Conservation (phyloP, 2,329 filamentous ascomycete species). For the Sporothrix dimorphospora region DNA sequence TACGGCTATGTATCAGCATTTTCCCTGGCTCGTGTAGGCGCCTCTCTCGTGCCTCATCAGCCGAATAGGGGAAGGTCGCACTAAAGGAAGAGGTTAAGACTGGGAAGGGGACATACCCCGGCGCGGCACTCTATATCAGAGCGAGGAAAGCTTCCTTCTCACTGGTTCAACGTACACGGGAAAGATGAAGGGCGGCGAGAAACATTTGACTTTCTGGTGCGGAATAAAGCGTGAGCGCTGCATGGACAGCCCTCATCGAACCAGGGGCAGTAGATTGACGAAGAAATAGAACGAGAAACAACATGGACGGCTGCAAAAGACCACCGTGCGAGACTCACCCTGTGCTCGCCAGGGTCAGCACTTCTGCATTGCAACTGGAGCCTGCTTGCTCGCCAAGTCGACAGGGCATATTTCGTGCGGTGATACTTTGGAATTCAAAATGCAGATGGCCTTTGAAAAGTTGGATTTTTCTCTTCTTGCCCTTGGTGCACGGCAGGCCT, state of each 20-base stretch:
- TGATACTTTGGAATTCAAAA: constrained; percentile 19
- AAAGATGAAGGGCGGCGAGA: constrained; percentile 8
- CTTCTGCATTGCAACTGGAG: constrained; percentile 10
- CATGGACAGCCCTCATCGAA: background rate
- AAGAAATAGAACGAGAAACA: background rate
- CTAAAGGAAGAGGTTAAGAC: background rate
- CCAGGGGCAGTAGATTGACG: background rate
- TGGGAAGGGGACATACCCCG: constrained; percentile 12
- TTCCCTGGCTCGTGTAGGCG: constrained; percentile 11
- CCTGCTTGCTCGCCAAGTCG: constrained; percentile 22
- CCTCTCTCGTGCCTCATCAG: constrained; percentile 12
- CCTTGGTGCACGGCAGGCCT: background rate
- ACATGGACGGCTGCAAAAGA: background rate
- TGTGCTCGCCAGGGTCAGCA: constrained; percentile 12
- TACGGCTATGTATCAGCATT: constrained; percentile 27
- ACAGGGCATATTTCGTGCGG: constrained; percentile 18
- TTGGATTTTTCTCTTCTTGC: background rate
- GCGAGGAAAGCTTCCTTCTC: background rate
- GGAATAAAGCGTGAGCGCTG: background rate
- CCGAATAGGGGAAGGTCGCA: constrained; percentile 26
- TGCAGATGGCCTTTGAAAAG: background rate
- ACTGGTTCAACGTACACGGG: constrained; percentile 9
- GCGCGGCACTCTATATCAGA: constrained; percentile 10
- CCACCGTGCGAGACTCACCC: constrained; percentile 9
- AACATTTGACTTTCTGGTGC: constrained; percentile 17